Base-by-base conservation (phyloP, 352 stramenopile genomes). In the Pythium brachiatum region DNA sequence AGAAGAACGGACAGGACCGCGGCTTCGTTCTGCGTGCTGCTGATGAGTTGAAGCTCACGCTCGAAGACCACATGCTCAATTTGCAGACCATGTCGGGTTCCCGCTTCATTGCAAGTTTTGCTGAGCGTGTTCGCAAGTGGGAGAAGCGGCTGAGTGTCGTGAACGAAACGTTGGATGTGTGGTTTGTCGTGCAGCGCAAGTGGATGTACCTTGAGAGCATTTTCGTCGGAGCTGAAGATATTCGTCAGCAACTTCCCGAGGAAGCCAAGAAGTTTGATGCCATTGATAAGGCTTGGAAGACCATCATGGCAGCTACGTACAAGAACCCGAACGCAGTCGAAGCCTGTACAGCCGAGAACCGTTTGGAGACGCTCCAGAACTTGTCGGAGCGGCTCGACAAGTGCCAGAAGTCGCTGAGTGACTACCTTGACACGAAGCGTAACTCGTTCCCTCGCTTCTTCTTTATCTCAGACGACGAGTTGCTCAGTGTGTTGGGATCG, bases 171-270 rank as follows among this genome's bases (percentile, higher is more conserved):
- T 56, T 98, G 0, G 90, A 98, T 63, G 80, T 97, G 60, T 97
- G 91, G 91, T 97, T 96, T 55, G 80, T 95, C 23, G 92, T 98
- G 16, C 92, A 98, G 74, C 84, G 90, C 31, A 97, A 98, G 73
- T 98, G 92, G 92, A 97, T 98, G 91, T 98, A 98, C 63, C 81
- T 98, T 18, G 92, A 98, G 62, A 96, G 84, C 58, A 98, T 98
- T 66, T 98, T 98, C 56, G 87, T 97, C 12, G 90, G 90, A 2
- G 88, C 89, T 0, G 92, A 98, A 65, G 92, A 98, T 64, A 98
- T 98, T 68, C 87, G 92, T 0, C 88, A 97, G 55, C 92, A 98
- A 62, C 69, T 98, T 7, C 92, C 92, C 0, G 92, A 97, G 43
- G 92, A 97, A 66, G 92, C 92, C 0, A 97, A 97, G 55, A 97